Evolutionary conservation across 2,329 filamentous ascomycete genomes (phyloP).

Genomic region (Fusarium nisikadoi): DNA sequence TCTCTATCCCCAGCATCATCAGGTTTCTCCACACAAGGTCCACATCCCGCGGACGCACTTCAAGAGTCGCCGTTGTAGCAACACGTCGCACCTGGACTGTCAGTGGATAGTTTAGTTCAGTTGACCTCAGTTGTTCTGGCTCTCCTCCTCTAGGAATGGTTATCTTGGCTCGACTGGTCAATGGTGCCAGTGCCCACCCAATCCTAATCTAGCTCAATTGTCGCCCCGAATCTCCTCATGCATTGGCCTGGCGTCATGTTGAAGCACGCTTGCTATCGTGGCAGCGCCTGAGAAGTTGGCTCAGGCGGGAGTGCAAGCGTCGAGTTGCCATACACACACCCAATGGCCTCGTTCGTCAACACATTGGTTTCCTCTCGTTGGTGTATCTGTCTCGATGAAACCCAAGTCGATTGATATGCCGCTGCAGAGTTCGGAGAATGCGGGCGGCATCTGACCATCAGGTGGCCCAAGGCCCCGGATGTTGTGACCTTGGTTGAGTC

Average conservation of each 20-base stretch:
- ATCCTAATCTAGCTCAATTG: conserved; percentile 43
- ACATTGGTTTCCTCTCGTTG: conserved; percentile 20
- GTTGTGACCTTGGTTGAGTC: conserved; percentile 39
- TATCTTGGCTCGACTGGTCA: conserved; percentile 19
- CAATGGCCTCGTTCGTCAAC: conserved; percentile 22
- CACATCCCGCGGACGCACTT: conserved; percentile 40
- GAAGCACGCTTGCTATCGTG: conserved; percentile 52
- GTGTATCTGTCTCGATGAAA: conserved; percentile 33
- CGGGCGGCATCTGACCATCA: conserved; percentile 42
- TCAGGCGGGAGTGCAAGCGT: conserved; percentile 22
- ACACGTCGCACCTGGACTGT: conserved; percentile 41
- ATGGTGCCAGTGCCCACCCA: conserved; percentile 46
- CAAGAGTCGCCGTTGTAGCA: conserved; percentile 39
- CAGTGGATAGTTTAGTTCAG: conserved; percentile 34
- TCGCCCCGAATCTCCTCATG: conserved; percentile 36
- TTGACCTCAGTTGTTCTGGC: not conserved
- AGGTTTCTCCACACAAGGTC: conserved; percentile 39
- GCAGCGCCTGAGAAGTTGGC: conserved; percentile 50
- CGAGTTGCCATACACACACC: conserved; percentile 36
- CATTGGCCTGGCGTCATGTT: conserved; percentile 44
- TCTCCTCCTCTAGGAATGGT: conserved; percentile 21
- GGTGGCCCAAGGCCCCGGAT: conserved; percentile 37
- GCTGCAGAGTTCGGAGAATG: conserved; percentile 23
- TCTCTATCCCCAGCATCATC: conserved; percentile 35
- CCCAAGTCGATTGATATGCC: conserved; percentile 26